Evolutionary conservation across 257 asterid species (phyloP).

Genomic region (Paraleonurus japonicus): DNA sequence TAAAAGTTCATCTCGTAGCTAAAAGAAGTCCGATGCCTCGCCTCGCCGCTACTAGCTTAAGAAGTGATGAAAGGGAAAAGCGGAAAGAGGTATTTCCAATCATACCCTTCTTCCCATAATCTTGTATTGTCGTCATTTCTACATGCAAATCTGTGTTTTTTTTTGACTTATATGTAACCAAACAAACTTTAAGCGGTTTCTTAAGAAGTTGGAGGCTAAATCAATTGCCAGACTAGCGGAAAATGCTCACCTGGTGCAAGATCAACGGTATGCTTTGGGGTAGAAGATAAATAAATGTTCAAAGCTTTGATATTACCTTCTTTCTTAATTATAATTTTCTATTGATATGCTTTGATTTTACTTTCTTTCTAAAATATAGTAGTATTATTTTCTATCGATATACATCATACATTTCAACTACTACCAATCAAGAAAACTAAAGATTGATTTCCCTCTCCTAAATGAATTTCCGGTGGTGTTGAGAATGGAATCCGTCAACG

Average conservation of each 20-base stretch:
- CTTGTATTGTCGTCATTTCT: slow-evolving; percentile 3
- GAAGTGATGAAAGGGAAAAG: slow-evolving; percentile 57
- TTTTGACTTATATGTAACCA: not conserved
- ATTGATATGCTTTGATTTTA: not conserved
- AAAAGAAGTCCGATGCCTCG: slow-evolving; percentile 30
- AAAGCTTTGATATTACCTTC: not conserved
- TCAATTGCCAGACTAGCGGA: slow-evolving; percentile 56
- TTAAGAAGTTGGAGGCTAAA: slow-evolving; percentile 56
- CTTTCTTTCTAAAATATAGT: not conserved
- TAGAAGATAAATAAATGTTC: slow-evolving; percentile 19
- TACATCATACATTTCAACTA: not conserved
- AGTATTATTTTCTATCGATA: not conserved
- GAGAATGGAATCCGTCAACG: slow-evolving; percentile 27
- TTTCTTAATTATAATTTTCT: not conserved
- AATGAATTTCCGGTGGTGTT: slow-evolving; percentile 23
- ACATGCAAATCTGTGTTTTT: slow-evolving; percentile 3
- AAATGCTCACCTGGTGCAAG: slow-evolving; percentile 44
- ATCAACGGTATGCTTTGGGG: slow-evolving; percentile 44
- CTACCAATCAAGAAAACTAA: not conserved
- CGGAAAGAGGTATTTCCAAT: slow-evolving; percentile 63
- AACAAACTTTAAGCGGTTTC: slow-evolving; percentile 29
- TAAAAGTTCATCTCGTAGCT: slow-evolving; percentile 37
- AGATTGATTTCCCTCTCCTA: not conserved
- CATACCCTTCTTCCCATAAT: slow-evolving; percentile 5
- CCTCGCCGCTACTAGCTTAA: slow-evolving; percentile 41